These are phyloP conservation scores for Berberis thunbergii DNA, from an alignment of 164 flowering plant genomes.

Conservation along the genomic window DNA sequence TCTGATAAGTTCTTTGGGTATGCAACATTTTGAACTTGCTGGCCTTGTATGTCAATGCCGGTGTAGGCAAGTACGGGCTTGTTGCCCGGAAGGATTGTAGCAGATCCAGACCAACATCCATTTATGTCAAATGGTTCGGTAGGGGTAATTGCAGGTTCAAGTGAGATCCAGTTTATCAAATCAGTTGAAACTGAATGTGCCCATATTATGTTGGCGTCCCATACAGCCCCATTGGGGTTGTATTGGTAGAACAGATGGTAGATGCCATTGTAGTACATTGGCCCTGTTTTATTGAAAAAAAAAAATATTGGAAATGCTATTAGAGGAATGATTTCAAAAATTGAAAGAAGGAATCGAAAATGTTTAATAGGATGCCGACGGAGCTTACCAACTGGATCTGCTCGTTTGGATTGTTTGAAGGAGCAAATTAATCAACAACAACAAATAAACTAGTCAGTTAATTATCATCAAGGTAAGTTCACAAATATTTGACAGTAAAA, in stretches of 20 bases:
- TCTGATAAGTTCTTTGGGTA: slow-evolving; percentile 37
- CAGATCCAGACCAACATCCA: slow-evolving; percentile 47
- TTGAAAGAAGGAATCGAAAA: not conserved
- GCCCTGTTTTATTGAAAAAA: slow-evolving; percentile 15
- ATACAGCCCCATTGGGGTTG: slow-evolving; percentile 35
- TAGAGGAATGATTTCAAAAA: not conserved
- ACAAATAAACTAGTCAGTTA: not conserved
- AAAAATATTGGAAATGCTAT: not conserved
- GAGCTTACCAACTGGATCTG: slow-evolving; percentile 26
- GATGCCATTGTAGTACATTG: slow-evolving; percentile 27
- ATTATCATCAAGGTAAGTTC: no score
- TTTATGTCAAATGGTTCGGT: slow-evolving; percentile 28
- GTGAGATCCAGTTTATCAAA: slow-evolving; percentile 40
- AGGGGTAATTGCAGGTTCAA: slow-evolving; percentile 29
- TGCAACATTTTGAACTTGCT: slow-evolving; percentile 40
- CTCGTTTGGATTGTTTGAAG: not conserved
- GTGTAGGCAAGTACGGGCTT: slow-evolving; percentile 44
- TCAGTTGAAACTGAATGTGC: slow-evolving; percentile 45
- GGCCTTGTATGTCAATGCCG: slow-evolving; percentile 18
- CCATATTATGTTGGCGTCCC: slow-evolving; percentile 42
- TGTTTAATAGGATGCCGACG: no score
- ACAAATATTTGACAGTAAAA: no score
- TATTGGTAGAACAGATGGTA: slow-evolving; percentile 39
- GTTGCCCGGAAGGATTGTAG: slow-evolving; percentile 39
- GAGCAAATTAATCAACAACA: not conserved